Base-by-base conservation (phyloP, 768 basidiomycete species). In the Rhodosporidiobolus sp. region DNA sequence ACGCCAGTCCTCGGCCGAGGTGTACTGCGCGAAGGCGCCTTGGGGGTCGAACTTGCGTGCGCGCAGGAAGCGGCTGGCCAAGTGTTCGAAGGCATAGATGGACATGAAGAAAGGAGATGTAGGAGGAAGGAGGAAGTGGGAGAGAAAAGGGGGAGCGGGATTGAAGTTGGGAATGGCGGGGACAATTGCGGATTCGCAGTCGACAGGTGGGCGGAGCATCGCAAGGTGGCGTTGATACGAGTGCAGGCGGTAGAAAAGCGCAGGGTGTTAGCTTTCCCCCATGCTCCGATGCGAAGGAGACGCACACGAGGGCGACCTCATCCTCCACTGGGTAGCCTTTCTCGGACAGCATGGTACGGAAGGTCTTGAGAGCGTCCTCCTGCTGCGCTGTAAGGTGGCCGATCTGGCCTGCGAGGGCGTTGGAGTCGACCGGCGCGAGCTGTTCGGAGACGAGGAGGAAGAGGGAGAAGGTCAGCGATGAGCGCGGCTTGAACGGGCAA, bases 1-100 rank as follows among this genome's bases (percentile, higher is more conserved):
- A 70, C 90, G 82, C 91, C 91, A 94, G 8, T 83, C 82, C 77
- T 89, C 87, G 0, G 88, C 82, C 26, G 85, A 85, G 4, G 86
- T 80, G 77, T 92, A 92, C 78, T 92, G 90, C 71, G 86, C 86
- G 80, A 86, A 83, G 0, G 91, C 90, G 68, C 86, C 85, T 28
- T 80, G 76, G 20, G 84, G 82, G 70, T 90, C 85, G 79, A 87
- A 92, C 67, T 84, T 83, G 69, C 92, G 84, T 10, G 92, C 92
- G n/a, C 90, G 86, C 5, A 93, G 85, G 78, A 92, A 92, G 17
- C 92, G 89, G 32, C 91, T 92, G 79, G 28, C 67, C 4, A 48
- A 34, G 50, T n/a, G 52, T 43, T 22, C 54, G 45, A 35, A 26
- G 22, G 9, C 19, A 14, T 43, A 7, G 38, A 43, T 7, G 38